Base-by-base conservation (phyloP, 75 land plant genomes). In the Azolla pinnata region DNA sequence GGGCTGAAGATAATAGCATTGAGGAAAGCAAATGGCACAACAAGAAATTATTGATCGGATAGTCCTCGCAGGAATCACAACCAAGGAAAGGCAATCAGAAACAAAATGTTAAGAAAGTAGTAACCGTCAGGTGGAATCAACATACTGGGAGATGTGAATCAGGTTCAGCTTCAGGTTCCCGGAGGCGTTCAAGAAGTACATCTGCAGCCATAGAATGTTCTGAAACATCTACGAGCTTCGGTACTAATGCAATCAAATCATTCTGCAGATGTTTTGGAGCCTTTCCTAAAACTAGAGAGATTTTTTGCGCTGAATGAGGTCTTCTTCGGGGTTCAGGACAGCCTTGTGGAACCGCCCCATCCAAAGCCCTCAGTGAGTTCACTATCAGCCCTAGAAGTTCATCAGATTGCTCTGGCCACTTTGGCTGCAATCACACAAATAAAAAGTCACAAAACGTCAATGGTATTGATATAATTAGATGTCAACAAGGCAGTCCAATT, bases 371-470 rank as follows among this genome's bases (percentile, higher is more conserved):
- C 44, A 93, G 57, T 16, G 98, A 93, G 48, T 86, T 93, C 2
- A 93, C 87, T 47, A 93, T 93, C 58, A 93, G 72, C 32, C 87
- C 90, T 52, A 93, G 62, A 29, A 93, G 90, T 71, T 89, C 98
- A 63, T 93, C 96, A 4, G 98, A 93, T 54, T 89, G 90, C 75
- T 89, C 87, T 24, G 96, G 90, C 90, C 98, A 92, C 75, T 84
- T 88, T 19, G 83, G 75, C 96, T 92, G 67, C 31, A 24, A 48
- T 48, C 14, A 20, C 51, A 48, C 4, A 20, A 5, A 12, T 5
- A 35, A 35, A 35, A 5, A 35, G 40, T 7, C 53, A 7, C 18
- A 24, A 7, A 23, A 55, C 2, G 5, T 29, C 27, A 38, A 38
- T 38, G 7, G 14, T 38, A 38, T 38, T n/a, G n/a, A n/a, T n/a